Evolutionary conservation across 257 asterid species (phyloP).

Genomic region (Solanum rostratum): DNA sequence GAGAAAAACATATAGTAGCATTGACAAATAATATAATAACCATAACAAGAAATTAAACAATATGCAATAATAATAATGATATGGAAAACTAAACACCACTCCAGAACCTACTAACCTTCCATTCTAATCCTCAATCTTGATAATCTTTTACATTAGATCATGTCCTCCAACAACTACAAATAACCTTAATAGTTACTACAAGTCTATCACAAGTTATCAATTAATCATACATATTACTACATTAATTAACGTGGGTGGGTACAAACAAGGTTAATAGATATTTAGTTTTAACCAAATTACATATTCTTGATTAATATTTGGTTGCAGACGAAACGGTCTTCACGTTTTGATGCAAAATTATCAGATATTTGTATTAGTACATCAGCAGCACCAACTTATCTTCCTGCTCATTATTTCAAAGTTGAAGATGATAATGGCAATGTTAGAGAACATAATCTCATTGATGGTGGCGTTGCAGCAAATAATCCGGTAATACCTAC

Average conservation of each 20-base stretch:
- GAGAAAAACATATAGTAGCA: no score
- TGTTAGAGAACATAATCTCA: conserved; percentile 19
- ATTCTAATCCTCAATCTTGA: no score
- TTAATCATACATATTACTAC: no score
- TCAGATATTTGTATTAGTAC: conserved; percentile 37
- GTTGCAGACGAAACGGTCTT: conserved; percentile 9
- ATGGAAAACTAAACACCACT: neutral
- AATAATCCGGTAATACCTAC: conserved; percentile 38
- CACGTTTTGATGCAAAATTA: conserved; percentile 16
- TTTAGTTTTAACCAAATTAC: no score
- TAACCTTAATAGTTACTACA: neutral
- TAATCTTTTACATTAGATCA: neutral
- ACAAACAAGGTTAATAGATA: no score
- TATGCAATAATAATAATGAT: no score
- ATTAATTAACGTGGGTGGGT: no score
- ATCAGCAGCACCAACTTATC: conserved; percentile 49
- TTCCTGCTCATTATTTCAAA: conserved; percentile 35
- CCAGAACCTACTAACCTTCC: neutral
- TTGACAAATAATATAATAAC: no score
- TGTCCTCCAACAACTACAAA: no score
- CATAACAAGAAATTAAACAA: neutral
- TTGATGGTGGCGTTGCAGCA: conserved; percentile 53
- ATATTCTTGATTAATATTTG: no score
- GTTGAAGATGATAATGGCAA: conserved; percentile 14
- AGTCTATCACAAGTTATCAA: no score